phyloP scores from a whole-genome alignment of 345 rosid species.

The Psidium friedrichsthalianum region DNA sequence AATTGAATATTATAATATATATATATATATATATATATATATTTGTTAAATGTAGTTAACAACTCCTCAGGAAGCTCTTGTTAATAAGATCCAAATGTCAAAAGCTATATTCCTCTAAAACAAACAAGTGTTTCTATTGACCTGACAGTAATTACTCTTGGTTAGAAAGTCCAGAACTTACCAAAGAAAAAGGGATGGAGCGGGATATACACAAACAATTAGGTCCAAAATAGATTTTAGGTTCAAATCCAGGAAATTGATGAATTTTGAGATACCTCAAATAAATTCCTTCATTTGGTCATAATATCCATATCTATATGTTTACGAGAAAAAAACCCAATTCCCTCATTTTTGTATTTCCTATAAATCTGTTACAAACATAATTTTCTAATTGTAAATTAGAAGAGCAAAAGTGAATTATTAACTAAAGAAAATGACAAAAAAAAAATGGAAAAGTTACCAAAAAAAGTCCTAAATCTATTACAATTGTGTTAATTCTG shows the following conservation, averaged over 20 bases:
- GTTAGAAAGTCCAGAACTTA: neutral
- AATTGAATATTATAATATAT: too few species aligned
- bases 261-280: neutral
- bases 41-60: too few species aligned
- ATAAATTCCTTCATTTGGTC: neutral
- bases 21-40: too few species aligned
- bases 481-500: too few species aligned
- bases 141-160: neutral
- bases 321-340: neutral
- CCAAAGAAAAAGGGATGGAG: neutral
- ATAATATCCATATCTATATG: neutral
- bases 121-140: neutral
- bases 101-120: neutral
- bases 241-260: neutral
- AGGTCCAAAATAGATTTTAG: neutral
- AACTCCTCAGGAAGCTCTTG: neutral
- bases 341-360: neutral
- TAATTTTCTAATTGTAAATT: neutral
- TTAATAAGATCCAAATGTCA: neutral
- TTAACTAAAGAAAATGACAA: rapidly evolving
- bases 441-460: too few species aligned
- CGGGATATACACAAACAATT: neutral
- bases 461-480: too few species aligned
- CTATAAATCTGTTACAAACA: neutral
- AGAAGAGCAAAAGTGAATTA: neutral